phyloP scores from a whole-genome alignment of 306 rosid genomes.

The Castanospermum australe region DNA sequence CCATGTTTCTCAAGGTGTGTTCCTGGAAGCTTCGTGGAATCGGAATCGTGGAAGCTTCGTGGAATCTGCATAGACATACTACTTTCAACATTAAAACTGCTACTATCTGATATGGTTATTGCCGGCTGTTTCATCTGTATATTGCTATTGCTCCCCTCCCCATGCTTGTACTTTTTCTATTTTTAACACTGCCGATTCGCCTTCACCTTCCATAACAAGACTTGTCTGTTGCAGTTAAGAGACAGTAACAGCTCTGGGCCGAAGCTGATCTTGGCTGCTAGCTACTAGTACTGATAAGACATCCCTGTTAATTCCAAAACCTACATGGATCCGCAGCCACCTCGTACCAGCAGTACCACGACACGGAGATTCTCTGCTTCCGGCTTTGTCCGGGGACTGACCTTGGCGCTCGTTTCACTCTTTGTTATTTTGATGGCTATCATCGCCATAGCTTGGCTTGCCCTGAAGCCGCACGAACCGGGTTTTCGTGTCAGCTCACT shows the following conservation, averaged over 20 bases:
- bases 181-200: neutral
- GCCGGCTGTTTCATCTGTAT: too few species aligned
- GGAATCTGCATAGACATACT: neutral
- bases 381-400: neutral
- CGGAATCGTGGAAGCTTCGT: neutral
- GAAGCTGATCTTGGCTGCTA: neutral
- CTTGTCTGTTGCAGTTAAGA: neutral
- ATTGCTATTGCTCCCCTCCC: neutral
- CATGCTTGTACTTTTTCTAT: neutral
- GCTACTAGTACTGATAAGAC: neutral
- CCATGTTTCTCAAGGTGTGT: too few species aligned
- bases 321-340: neutral
- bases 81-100: neutral
- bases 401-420: neutral
- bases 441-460: conserved; percentile 19
- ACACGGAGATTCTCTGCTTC: neutral
- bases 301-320: neutral
- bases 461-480: conserved; percentile 18
- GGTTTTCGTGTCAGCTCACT: conserved; percentile 16
- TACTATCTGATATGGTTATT: neutral
- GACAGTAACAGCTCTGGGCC: neutral
- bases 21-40: conserved; percentile 1
- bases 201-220: neutral
- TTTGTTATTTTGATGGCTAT: neutral
- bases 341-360: neutral